Conservation (phyloP, 768 basidiomycete species). For the Lentinula aciculospora region DNA sequence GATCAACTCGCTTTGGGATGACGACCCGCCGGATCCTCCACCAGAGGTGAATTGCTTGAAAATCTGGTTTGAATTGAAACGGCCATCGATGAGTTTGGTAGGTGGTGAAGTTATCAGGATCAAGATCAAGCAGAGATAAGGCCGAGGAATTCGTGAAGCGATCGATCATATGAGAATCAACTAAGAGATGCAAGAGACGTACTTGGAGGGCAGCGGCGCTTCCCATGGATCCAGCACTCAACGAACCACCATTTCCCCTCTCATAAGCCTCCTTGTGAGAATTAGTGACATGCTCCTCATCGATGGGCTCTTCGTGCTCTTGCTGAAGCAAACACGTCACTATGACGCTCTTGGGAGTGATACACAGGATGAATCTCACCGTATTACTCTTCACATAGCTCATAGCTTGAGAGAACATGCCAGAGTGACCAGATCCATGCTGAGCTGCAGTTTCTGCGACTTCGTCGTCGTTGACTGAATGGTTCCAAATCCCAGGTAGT, state of each 20-base stretch:
- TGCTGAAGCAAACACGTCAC: conserved; percentile 22
- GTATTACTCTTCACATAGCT: conserved; percentile 46
- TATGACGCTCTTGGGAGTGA: background rate
- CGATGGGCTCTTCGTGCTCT: conserved; percentile 52
- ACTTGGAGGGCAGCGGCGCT: conserved; percentile 78
- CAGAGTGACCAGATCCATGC: conserved; percentile 52
- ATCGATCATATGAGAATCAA: background rate
- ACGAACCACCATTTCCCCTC: conserved; percentile 38
- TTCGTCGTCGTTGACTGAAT: conserved; percentile 59
- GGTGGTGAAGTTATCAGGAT: background rate
- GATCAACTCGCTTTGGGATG: conserved; percentile 62
- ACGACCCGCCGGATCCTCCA: conserved; percentile 24
- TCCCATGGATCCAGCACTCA: conserved; percentile 62
- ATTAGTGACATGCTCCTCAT: conserved; percentile 57
- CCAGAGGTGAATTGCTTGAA: conserved; percentile 67
- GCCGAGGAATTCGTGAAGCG: too few species aligned
- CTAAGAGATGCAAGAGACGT: conserved; percentile 1
- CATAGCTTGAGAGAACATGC: conserved; percentile 52
- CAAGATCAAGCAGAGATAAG: background rate
- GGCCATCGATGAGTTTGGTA: background rate
- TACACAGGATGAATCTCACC: conserved; percentile 23
- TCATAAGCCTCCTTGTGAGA: conserved; percentile 63
- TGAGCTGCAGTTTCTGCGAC: conserved; percentile 50
- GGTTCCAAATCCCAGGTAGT: background rate
- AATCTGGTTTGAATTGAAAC: conserved; percentile 30